A percentile compares a stretch with the other conserved stretches of the same genome.
These are phyloP conservation scores for Neurospora discreta DNA, from an alignment of 495 filamentous ascomycete genomes.

Conservation along the genomic window DNA sequence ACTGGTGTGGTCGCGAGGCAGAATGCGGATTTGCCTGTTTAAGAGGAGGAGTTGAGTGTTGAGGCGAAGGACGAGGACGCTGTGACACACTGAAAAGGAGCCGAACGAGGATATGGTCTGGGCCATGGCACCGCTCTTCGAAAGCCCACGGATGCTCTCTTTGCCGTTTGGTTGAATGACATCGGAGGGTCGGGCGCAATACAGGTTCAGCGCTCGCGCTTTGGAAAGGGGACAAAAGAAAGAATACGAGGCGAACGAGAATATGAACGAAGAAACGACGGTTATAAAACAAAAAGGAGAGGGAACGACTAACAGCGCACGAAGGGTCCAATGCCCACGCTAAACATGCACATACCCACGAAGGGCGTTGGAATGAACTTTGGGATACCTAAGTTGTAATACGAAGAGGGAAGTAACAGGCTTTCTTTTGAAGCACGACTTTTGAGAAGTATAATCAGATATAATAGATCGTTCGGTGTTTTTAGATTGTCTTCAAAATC, in stretches of 20 bases:
- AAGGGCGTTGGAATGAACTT: constrained; percentile 11
- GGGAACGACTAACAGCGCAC: background rate
- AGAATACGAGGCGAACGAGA: background rate
- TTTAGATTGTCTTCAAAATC: background rate
- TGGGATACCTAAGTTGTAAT: constrained; percentile 17
- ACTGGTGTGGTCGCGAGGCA: constrained; percentile 47
- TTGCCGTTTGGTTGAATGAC: background rate
- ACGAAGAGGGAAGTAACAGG: background rate
- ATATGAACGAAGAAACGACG: background rate
- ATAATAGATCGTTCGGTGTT: background rate
- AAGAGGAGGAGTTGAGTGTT: constrained; percentile 5
- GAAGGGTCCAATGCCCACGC: background rate
- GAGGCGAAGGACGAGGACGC: background rate
- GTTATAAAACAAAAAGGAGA: background rate
- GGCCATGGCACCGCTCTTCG: background rate
- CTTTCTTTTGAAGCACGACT: constrained; percentile 1
- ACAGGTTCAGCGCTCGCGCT: background rate
- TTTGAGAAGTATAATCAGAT: background rate
- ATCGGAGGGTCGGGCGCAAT: background rate
- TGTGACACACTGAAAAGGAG: background rate
- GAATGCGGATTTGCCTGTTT: constrained; percentile 70
- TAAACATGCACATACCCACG: background rate
- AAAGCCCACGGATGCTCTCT: background rate
- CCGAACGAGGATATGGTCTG: background rate
- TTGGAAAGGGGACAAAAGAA: background rate